phyloP scores from a whole-genome alignment of 352 stramenopile species.

The Globisporangium nodosum region DNA sequence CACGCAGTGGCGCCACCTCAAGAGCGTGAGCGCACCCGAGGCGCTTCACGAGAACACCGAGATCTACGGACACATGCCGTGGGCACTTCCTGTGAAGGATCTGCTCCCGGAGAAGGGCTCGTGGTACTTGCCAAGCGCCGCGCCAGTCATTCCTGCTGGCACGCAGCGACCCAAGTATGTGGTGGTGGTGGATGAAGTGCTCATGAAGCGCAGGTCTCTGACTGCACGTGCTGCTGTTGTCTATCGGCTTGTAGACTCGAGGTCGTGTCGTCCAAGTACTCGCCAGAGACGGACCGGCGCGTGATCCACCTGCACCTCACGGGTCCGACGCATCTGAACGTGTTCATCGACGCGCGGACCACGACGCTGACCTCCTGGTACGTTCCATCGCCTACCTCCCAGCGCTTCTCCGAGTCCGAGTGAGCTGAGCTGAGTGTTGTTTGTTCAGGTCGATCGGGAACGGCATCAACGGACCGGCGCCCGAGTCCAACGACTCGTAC shows the following conservation, averaged over 20 bases:
- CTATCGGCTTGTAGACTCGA: conserved; percentile 22
- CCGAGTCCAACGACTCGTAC: conserved; percentile 58
- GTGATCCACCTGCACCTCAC: conserved; percentile 64
- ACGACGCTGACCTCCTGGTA: conserved; percentile 67
- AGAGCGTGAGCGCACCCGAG: conserved; percentile 23
- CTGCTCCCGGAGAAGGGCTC: conserved; percentile 63
- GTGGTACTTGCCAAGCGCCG: conserved; percentile 53
- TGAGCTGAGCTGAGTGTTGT: not conserved
- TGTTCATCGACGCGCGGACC: conserved; percentile 74
- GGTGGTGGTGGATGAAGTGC: not conserved
- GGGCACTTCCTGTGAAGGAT: conserved; percentile 48
- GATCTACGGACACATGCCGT: conserved; percentile 73
- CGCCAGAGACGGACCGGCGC: conserved; percentile 37
- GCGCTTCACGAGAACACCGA: conserved; percentile 42
- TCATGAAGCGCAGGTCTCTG: not conserved
- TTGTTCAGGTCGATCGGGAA: conserved; percentile 57
- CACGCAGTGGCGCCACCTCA: conserved; percentile 47
- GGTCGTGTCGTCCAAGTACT: conserved; percentile 59
- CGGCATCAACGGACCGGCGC: conserved; percentile 45
- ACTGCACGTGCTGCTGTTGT: not conserved
- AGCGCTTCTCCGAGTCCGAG: not conserved
- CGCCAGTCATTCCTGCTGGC: conserved; percentile 21
- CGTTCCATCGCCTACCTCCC: not conserved
- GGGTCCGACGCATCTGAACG: conserved; percentile 58
- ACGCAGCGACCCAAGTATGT: conserved; percentile 27